A percentile compares a stretch with the other conserved stretches of the same genome.
phyloP scores from a whole-genome alignment of 2,329 filamentous ascomycete genomes.

The Talaromyces sp. region DNA sequence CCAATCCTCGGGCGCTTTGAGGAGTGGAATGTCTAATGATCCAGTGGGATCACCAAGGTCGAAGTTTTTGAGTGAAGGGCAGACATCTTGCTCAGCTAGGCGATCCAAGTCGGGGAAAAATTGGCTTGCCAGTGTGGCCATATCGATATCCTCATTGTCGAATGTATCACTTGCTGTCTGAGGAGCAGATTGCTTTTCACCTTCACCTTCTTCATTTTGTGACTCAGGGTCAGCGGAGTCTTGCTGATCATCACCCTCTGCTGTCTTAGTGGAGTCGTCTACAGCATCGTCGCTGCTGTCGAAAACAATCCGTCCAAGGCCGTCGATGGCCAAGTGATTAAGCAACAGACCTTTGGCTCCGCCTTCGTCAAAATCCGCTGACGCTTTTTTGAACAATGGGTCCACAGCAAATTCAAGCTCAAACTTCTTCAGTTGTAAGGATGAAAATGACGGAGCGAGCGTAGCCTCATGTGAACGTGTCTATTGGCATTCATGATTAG shows the following conservation, averaged over 20 bases:
- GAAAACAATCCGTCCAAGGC: constrained; percentile 90
- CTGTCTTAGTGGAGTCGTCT: constrained; percentile 52
- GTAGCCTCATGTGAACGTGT: constrained; percentile 88
- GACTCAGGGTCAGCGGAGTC: constrained; percentile 52
- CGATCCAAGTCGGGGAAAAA: constrained; percentile 82
- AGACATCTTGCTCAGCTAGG: constrained; percentile 87
- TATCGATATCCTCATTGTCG: constrained; percentile 72
- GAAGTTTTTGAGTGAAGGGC: constrained; percentile 91
- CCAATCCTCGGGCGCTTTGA: constrained; percentile 88
- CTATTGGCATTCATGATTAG: constrained; percentile 33
- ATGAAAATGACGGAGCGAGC: constrained; percentile 81
- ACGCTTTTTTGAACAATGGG: constrained; percentile 98
- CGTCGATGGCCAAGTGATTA: constrained; percentile 96
- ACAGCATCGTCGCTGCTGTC: constrained; percentile 90
- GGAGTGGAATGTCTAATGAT: constrained; percentile 85
- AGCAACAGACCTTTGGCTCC: constrained; percentile 92
- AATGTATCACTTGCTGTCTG: constrained; percentile 38
- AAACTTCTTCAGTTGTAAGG: constrained; percentile 93
- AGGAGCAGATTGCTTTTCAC: constrained; percentile 38
- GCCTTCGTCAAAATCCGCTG: constrained; percentile 96
- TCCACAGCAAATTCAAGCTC: constrained; percentile 96
- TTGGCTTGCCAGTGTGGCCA: constrained; percentile 70
- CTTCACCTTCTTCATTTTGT: constrained; percentile 50
- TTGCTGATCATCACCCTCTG: constrained; percentile 35
- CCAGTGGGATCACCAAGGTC: constrained; percentile 85